These are phyloP conservation scores for Solanum hybrid DNA, from an alignment of 305 asterid species.

Conservation along the genomic window DNA sequence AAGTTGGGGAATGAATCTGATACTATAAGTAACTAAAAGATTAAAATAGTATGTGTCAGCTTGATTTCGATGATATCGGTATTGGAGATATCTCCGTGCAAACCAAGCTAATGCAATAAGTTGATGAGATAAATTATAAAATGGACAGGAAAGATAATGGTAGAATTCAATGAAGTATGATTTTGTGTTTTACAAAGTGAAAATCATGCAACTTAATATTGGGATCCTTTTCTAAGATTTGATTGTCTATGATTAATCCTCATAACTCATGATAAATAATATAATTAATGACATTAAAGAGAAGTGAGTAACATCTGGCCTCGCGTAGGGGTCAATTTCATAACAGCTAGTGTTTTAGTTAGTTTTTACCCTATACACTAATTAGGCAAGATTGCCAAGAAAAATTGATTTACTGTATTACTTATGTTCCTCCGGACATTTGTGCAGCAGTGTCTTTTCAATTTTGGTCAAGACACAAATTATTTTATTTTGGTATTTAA, in stretches of 20 bases:
- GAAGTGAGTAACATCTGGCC: neutral
- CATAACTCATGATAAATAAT: neutral
- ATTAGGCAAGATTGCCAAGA: neutral
- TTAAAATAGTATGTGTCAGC: neutral
- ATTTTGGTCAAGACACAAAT: neutral
- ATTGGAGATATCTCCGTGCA: neutral
- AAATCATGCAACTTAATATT: neutral
- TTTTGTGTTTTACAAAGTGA: neutral
- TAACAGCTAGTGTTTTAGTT: neutral
- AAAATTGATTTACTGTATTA: neutral
- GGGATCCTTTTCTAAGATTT: neutral
- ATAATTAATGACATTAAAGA: neutral
- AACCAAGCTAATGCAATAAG: neutral
- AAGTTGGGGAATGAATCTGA: neutral
- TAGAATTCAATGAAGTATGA: neutral
- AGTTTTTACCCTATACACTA: neutral
- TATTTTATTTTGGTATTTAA: neutral
- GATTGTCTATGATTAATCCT: neutral
- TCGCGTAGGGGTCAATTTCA: neutral
- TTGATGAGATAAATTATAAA: neutral
- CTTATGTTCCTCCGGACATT: neutral
- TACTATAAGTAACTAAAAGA: neutral
- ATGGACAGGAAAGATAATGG: neutral
- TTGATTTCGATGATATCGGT: too few species aligned
- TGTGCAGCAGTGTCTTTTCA: neutral